A percentile compares a stretch with the other conserved stretches of the same genome.
Conservation (phyloP, 805 yeast genomes). For the Zygotorulaspora sp. region DNA sequence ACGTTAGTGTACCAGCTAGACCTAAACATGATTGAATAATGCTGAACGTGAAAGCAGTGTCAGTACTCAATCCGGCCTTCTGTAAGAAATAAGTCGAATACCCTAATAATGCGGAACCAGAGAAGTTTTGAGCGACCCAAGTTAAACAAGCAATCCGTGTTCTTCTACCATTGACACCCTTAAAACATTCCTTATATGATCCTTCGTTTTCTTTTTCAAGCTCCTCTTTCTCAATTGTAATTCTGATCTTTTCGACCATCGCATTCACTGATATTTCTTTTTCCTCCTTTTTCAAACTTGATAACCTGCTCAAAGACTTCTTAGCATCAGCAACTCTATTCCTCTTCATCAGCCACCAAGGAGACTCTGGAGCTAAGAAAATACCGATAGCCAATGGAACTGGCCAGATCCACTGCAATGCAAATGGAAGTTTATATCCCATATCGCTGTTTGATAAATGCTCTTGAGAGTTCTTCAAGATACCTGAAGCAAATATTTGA, state of each 20-base stretch:
- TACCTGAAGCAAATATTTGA: constrained; percentile 51
- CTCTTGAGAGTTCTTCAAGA: constrained; percentile 38
- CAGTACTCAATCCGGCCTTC: constrained; percentile 45
- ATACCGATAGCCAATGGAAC: constrained; percentile 43
- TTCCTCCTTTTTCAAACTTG: constrained; percentile 31
- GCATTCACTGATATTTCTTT: constrained; percentile 38
- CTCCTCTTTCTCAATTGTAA: constrained; percentile 40
- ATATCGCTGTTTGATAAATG: constrained; percentile 26
- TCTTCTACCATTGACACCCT: constrained; percentile 44
- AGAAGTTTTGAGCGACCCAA: constrained; percentile 44
- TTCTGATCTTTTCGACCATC: constrained; percentile 43
- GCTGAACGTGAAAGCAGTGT: constrained; percentile 44
- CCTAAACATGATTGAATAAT: constrained; percentile 45
- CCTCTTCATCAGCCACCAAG: constrained; percentile 50
- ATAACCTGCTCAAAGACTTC: constrained; percentile 36
- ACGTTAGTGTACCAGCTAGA: constrained; percentile 39
- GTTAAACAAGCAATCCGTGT: constrained; percentile 45
- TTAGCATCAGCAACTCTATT: constrained; percentile 43
- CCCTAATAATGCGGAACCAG: constrained; percentile 45
- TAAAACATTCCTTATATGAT: constrained; percentile 42
- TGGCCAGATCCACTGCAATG: constrained; percentile 60
- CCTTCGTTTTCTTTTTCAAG: constrained; percentile 8
- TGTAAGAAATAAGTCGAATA: constrained; percentile 48
- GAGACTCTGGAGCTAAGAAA: constrained; percentile 52
- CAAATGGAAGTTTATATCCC: constrained; percentile 53